Percentiles rank a stretch among this genome's conserved stretches.
phyloP scores from a whole-genome alignment of 768 basidiomycete species.

The Kwoniella botswanensis region DNA sequence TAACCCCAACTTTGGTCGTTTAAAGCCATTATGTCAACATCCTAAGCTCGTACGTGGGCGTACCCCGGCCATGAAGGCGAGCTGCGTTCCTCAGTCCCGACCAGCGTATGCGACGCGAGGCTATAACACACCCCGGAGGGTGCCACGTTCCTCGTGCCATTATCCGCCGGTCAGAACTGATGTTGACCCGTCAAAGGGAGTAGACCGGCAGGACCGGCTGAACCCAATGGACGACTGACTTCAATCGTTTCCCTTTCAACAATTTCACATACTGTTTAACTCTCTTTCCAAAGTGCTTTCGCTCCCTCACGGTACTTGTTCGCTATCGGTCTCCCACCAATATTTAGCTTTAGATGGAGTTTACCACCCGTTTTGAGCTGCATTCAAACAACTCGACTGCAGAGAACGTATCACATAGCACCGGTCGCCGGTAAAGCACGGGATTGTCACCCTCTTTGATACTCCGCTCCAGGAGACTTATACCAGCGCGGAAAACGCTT shows the following conservation, averaged over 20 bases:
- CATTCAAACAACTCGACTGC: constrained; percentile 85
- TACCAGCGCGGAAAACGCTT: constrained; percentile 73
- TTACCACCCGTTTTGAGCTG: constrained; percentile 82
- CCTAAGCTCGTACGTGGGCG: constrained; percentile 68
- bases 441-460: constrained; percentile 63
- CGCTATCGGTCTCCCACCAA: constrained; percentile 79
- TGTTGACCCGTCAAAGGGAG: constrained; percentile 71
- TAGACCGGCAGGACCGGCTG: constrained; percentile 67
- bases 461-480: constrained; percentile 79
- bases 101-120: constrained; percentile 64
- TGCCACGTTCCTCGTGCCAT: constrained; percentile 69
- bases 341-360: constrained; percentile 86
- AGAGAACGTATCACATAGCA: constrained; percentile 73
- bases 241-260: constrained; percentile 78
- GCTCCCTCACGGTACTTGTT: constrained; percentile 84
- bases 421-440: constrained; percentile 67
- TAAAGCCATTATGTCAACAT: constrained; percentile 79
- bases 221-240: constrained; percentile 69
- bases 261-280: constrained; percentile 81
- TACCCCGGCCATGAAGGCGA: constrained; percentile 65
- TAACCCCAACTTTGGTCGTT: constrained; percentile 85
- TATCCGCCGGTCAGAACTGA: constrained; percentile 69
- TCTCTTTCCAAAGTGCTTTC: constrained; percentile 81
- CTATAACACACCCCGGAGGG: constrained; percentile 71
- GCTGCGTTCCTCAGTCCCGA: constrained; percentile 71